phyloP scores from a whole-genome alignment of 2,329 filamentous ascomycete species.

The Ampelomyces quisqualis region DNA sequence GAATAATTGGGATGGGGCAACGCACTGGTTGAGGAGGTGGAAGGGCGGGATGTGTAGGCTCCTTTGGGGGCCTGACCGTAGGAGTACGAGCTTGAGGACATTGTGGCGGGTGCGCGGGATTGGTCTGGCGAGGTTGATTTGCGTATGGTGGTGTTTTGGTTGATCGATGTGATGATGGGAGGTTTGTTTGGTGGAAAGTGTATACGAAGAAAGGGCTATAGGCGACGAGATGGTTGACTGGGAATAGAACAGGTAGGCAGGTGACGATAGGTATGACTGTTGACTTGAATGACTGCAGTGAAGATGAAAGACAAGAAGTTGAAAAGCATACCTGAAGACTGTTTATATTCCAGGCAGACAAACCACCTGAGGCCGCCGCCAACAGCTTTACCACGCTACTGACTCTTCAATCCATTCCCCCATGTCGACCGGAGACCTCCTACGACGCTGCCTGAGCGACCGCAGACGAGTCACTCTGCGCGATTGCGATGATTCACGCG shows the following conservation, averaged over 20 bases:
- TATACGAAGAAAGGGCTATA: neutral
- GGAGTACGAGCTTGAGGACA: slow-evolving; percentile 29
- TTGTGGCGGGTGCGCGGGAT: slow-evolving; percentile 20
- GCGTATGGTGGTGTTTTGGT: slow-evolving; percentile 2
- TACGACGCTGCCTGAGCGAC: slow-evolving; percentile 32
- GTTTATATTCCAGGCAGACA: slow-evolving; percentile 40
- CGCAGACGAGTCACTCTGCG: slow-evolving; percentile 25
- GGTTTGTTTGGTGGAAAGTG: slow-evolving; percentile 4
- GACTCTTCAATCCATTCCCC: slow-evolving; percentile 16
- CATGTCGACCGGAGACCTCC: slow-evolving; percentile 26
- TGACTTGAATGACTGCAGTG: slow-evolving; percentile 6
- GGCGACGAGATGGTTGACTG: slow-evolving; percentile 17
- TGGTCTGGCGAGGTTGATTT: slow-evolving; percentile 15
- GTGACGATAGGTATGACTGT: slow-evolving; percentile 18
- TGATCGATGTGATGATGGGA: slow-evolving; percentile 4
- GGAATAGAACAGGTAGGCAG: slow-evolving; percentile 10
- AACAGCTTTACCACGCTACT: slow-evolving; percentile 10
- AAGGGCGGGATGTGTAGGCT: slow-evolving; percentile 26
- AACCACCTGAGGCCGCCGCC: slow-evolving; percentile 33
- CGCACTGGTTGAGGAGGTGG: slow-evolving; percentile 29
- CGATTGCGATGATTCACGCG: slow-evolving; percentile 34
- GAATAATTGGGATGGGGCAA: slow-evolving; percentile 5
- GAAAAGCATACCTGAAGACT: slow-evolving; percentile 7
- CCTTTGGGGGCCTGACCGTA: slow-evolving; percentile 24
- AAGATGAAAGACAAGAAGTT: slow-evolving; percentile 12